Evolutionary conservation across 768 basidiomycete genomes (phyloP).

Genomic region (Lactifluus subvellereus): DNA sequence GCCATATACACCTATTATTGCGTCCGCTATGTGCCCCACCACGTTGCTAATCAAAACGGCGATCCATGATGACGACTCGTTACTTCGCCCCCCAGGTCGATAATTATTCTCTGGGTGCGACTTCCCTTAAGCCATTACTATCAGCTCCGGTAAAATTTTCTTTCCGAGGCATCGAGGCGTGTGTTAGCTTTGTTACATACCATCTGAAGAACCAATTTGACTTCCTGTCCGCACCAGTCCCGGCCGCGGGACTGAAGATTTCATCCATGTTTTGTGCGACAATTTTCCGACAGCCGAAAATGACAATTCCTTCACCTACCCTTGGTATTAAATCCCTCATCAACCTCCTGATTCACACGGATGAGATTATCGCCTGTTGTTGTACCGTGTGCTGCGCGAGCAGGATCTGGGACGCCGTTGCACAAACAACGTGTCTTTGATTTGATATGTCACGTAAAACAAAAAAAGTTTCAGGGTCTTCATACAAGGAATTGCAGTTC

Average conservation of each 20-base stretch:
- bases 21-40: background rate
- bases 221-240: background rate
- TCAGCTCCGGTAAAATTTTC: background rate
- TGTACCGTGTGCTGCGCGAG: background rate
- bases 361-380: constrained; percentile 3
- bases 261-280: constrained; percentile 2
- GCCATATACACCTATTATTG: constrained; percentile 8
- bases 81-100: background rate
- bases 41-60: constrained; percentile 1
- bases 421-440: background rate
- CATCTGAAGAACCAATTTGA: background rate
- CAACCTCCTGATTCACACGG: background rate
- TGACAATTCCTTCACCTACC: background rate
- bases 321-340: constrained; percentile 6
- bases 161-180: background rate
- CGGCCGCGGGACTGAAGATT: constrained; percentile 13
- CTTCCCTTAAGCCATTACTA: background rate
- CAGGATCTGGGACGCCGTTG: constrained; percentile 7
- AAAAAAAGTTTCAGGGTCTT: constrained; percentile 10
- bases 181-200: background rate
- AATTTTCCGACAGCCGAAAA: constrained; percentile 9
- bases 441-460: constrained; percentile 14
- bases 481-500: constrained; percentile 1
- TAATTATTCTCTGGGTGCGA: constrained; percentile 6
- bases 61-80: constrained; percentile 3